These are phyloP conservation scores for Asterella californica DNA, from an alignment of 225 moss, liverwort and hornwort genomes.

Conservation along the genomic window DNA sequence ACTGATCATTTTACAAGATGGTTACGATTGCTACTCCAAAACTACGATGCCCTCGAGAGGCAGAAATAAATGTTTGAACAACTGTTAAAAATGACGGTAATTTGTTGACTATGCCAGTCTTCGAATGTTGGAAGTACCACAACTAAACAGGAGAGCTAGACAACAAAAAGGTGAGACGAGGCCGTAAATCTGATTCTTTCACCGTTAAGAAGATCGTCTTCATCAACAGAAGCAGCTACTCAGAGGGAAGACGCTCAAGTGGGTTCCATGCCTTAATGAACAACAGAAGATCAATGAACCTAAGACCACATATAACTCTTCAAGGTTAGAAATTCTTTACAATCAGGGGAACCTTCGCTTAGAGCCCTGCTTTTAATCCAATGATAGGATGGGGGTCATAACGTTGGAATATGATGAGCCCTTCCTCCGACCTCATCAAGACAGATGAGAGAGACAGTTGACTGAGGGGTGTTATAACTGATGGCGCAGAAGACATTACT, in stretches of 20 bases:
- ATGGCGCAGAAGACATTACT: background rate
- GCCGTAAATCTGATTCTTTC: background rate
- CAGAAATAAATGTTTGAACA: constrained; percentile 13
- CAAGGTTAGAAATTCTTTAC: constrained; percentile 7
- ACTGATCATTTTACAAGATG: background rate
- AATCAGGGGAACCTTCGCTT: background rate
- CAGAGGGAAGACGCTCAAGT: background rate
- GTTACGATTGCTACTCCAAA: background rate
- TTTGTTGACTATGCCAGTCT: background rate
- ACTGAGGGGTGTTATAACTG: background rate
- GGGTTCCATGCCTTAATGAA: background rate
- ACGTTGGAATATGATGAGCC: background rate
- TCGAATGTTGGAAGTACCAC: background rate
- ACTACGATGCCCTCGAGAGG: background rate
- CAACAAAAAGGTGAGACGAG: background rate
- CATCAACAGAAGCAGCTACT: background rate
- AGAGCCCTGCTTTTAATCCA: background rate
- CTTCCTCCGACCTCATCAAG: constrained; percentile 12
- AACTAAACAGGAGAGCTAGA: background rate
- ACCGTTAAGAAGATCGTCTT: background rate
- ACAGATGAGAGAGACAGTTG: constrained; percentile 6
- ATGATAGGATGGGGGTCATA: background rate
- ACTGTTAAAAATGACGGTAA: background rate
- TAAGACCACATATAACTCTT: constrained; percentile 1
- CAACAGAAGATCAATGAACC: background rate